phyloP scores from a whole-genome alignment of 345 rosid genomes.

The Adansonia digitata region DNA sequence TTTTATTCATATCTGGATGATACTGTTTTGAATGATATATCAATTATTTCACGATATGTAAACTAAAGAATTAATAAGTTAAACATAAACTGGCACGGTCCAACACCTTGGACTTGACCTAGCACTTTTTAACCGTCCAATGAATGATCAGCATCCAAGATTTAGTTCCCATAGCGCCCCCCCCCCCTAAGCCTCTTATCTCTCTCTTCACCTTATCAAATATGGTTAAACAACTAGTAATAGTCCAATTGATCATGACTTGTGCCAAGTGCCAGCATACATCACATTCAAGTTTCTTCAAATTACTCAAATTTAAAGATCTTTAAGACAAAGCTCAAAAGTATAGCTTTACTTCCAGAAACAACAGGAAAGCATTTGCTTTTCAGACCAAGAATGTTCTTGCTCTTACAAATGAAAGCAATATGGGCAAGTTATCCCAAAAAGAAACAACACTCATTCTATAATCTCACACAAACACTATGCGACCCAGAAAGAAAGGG shows the following conservation, averaged over 20 bases:
- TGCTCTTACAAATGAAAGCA: not conserved
- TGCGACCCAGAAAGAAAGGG: not conserved
- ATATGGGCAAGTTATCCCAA: not conserved
- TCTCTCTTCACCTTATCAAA: not conserved
- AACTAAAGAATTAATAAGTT: constrained; percentile 11
- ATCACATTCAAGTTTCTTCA: not conserved
- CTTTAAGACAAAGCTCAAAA: not conserved
- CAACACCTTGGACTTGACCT: not conserved
- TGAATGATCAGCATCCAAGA: not conserved
- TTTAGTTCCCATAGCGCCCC: not conserved
- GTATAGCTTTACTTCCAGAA: not conserved
- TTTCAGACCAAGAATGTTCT: not conserved
- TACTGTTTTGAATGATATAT: constrained; percentile 46
- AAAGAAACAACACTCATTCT: not conserved
- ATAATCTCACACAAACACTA: not conserved
- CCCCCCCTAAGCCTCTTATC: not conserved
- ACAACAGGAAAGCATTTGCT: not conserved
- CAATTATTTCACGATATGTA: not conserved
- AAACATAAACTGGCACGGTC: not conserved
- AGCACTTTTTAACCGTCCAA: not conserved
- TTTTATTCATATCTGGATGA: constrained; percentile 85
- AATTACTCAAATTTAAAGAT: not conserved
- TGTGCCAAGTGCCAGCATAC: not conserved
- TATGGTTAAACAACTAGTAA: not conserved
- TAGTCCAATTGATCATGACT: not conserved